phyloP scores from a whole-genome alignment of 768 basidiomycete species.

The Russula griseocarnosa region DNA sequence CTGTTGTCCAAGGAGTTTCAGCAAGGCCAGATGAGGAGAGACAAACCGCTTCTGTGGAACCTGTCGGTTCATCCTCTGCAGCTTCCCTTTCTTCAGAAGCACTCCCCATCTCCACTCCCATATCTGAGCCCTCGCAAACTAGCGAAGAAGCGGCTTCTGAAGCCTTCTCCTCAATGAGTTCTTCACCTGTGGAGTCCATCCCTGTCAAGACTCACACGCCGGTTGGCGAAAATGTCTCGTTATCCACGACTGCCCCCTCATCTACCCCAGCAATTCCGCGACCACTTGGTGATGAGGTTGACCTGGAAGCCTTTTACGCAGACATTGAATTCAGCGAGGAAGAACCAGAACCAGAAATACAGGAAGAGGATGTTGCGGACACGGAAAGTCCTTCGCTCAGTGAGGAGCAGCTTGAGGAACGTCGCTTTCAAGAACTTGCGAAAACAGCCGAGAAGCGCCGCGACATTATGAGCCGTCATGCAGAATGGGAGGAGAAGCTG shows the following conservation, averaged over 20 bases:
- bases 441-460: conserved; percentile 50
- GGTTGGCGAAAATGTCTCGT: not conserved
- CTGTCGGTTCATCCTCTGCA: not conserved
- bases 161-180: not conserved
- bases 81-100: not conserved
- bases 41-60: not conserved
- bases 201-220: conserved; percentile 8
- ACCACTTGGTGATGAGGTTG: conserved; percentile 35
- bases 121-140: not conserved
- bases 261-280: conserved; percentile 24
- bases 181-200: not conserved
- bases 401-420: conserved; percentile 39
- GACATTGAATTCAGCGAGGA: conserved; percentile 41
- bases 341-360: conserved; percentile 20
- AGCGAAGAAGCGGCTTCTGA: not conserved
- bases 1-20: not conserved
- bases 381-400: conserved; percentile 19
- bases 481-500: conserved; percentile 54
- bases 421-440: conserved; percentile 31
- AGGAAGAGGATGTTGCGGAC: conserved; percentile 5
- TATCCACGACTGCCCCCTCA: conserved; percentile 16
- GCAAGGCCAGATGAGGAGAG: not conserved
- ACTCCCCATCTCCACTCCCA: not conserved
- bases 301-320: conserved; percentile 41
- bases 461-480: conserved; percentile 57